A percentile compares a stretch with the other conserved stretches of the same genome.
These are phyloP conservation scores for Collybia sordida DNA, from an alignment of 768 basidiomycete species.

Conservation along the genomic window DNA sequence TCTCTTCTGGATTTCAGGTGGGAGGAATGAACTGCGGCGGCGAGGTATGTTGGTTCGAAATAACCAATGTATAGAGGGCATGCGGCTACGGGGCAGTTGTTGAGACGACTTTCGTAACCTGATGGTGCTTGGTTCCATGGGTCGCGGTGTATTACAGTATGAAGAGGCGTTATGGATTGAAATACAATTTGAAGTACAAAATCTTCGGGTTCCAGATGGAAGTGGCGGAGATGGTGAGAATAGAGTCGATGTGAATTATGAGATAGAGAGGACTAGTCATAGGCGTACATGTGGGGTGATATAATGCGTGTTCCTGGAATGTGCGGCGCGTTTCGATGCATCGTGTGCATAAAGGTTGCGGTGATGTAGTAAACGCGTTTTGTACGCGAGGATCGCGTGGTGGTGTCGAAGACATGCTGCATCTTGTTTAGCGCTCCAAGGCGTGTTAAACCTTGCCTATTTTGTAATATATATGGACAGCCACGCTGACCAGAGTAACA, in stretches of 20 bases:
- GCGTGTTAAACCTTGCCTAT: too few relatives aligned
- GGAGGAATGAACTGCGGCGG: conserved; percentile 57
- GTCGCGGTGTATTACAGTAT: not conserved
- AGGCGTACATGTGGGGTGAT: conserved; percentile 20
- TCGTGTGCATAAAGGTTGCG: conserved; percentile 6
- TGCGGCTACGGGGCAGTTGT: conserved; percentile 19
- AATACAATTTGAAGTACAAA: conserved; percentile 4
- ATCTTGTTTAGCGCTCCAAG: not conserved
- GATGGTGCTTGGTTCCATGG: conserved; percentile 20
- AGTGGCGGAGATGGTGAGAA: not conserved
- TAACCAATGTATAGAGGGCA: conserved; percentile 64
- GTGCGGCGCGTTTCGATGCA: conserved; percentile 13
- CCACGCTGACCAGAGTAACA: too few relatives aligned
- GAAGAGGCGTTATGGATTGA: conserved; percentile 8
- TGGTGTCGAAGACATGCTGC: not conserved
- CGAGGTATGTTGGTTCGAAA: conserved; percentile 75
- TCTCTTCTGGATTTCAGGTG: conserved; percentile 61
- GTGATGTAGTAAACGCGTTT: not conserved
- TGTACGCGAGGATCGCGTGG: not conserved
- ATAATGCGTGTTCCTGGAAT: conserved; percentile 12
- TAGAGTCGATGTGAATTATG: conserved; percentile 8
- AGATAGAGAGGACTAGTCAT: conserved; percentile 16
- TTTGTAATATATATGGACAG: not conserved
- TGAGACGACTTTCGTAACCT: conserved; percentile 25
- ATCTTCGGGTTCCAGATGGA: not conserved